Percentiles rank a stretch among this genome's conserved stretches.
Evolutionary conservation across 2,329 filamentous ascomycete genomes (phyloP).

Genomic region (Exophiala spinifera): DNA sequence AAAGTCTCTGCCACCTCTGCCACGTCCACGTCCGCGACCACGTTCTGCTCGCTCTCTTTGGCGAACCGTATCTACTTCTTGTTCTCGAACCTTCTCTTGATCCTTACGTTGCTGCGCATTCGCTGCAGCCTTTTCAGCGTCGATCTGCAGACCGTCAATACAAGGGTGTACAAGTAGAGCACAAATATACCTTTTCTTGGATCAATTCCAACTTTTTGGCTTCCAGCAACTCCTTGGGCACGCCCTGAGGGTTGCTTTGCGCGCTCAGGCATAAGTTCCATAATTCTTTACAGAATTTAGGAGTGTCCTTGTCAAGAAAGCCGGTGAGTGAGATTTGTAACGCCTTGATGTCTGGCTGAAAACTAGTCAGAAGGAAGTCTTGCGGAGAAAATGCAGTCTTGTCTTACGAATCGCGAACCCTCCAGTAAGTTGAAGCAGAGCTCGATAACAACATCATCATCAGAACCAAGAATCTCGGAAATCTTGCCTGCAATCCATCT

Average conservation of each 20-base stretch:
- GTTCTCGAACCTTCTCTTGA: slow-evolving; percentile 56
- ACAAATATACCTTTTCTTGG: slow-evolving; percentile 75
- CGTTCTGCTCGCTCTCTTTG: slow-evolving; percentile 46
- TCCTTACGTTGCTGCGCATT: slow-evolving; percentile 48
- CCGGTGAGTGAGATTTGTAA: slow-evolving; percentile 92
- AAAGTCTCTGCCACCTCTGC: slow-evolving; percentile 41
- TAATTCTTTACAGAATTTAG: slow-evolving; percentile 85
- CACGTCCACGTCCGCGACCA: slow-evolving; percentile 36
- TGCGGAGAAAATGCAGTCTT: neutral
- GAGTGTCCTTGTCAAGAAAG: slow-evolving; percentile 89
- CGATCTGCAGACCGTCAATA: slow-evolving; percentile 30
- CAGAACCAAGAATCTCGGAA: slow-evolving; percentile 79
- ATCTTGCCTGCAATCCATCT: slow-evolving; percentile 95
- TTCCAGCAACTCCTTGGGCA: slow-evolving; percentile 90
- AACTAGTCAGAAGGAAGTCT: slow-evolving; percentile 3
- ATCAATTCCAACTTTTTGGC: slow-evolving; percentile 94
- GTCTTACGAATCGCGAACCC: slow-evolving; percentile 69
- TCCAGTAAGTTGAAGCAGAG: slow-evolving; percentile 70
- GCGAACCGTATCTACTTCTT: slow-evolving; percentile 65
- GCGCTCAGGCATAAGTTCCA: slow-evolving; percentile 91
- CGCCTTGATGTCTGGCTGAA: slow-evolving; percentile 88
- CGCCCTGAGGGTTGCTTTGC: slow-evolving; percentile 81
- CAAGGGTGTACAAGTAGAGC: slow-evolving; percentile 1
- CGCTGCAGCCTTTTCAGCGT: slow-evolving; percentile 50
- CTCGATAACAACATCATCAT: slow-evolving; percentile 95